Conservation (phyloP, 2,329 filamentous ascomycete species). For the Fusarium subtropicale region DNA sequence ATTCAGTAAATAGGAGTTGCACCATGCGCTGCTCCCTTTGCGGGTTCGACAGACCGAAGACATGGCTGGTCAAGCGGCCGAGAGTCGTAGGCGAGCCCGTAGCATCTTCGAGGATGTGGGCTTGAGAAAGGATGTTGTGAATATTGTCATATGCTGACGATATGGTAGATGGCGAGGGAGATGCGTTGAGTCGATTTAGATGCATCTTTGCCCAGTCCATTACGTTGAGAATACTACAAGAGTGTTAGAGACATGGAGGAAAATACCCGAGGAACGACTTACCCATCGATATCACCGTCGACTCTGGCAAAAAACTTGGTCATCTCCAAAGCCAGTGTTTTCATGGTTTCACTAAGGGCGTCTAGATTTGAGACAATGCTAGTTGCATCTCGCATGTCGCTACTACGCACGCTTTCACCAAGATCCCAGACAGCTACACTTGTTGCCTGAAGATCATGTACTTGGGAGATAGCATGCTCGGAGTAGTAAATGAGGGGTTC, state of each 20-base stretch:
- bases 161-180: constrained; percentile 68
- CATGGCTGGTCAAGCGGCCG: constrained; percentile 73
- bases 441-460: constrained; percentile 89
- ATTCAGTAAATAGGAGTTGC: constrained; percentile 85
- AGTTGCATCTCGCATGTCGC: constrained; percentile 90
- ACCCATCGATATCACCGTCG: constrained; percentile 90
- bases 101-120: constrained; percentile 68
- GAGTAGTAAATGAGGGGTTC: constrained; percentile 96
- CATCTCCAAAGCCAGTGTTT: constrained; percentile 84
- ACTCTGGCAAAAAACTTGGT: constrained; percentile 94
- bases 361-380: constrained; percentile 89
- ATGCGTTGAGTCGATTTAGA: constrained; percentile 74
- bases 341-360: constrained; percentile 85
- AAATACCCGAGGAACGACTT: constrained; percentile 46
- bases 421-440: constrained; percentile 95
- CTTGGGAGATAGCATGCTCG: constrained; percentile 86
- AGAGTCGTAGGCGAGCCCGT: constrained; percentile 72
- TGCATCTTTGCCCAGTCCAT: constrained; percentile 97
- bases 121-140: constrained; percentile 77
- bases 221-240: constrained; percentile 80
- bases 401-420: constrained; percentile 86
- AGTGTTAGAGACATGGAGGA: constrained; percentile 18
- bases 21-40: constrained; percentile 85
- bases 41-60: constrained; percentile 84
- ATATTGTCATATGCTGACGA: constrained; percentile 84